phyloP scores from a whole-genome alignment of 129 eudicot genomes.

The Artemisia annua region DNA sequence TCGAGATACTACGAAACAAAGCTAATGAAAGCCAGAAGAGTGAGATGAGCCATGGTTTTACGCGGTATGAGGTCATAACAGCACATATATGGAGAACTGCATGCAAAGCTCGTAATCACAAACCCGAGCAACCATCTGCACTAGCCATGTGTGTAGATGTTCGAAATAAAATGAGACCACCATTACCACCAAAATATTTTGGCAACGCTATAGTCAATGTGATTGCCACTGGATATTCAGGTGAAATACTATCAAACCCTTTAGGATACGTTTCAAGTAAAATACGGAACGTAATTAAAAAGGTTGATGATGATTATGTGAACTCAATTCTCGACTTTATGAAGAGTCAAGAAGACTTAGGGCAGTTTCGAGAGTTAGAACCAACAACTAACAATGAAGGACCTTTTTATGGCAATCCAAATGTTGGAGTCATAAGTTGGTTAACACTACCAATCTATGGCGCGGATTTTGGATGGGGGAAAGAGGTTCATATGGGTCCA shows the following conservation, averaged over 20 bases:
- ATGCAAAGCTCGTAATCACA: slow-evolving; percentile 50
- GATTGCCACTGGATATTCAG: slow-evolving; percentile 36
- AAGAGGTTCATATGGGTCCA: slow-evolving; percentile 43
- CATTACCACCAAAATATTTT: slow-evolving; percentile 54
- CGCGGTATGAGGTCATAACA: slow-evolving; percentile 49
- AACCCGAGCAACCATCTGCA: slow-evolving; percentile 39
- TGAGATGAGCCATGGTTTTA: slow-evolving; percentile 23
- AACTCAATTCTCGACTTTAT: slow-evolving; percentile 43
- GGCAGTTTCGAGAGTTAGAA: slow-evolving; percentile 33
- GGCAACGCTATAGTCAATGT: slow-evolving; percentile 57
- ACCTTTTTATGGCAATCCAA: slow-evolving; percentile 45
- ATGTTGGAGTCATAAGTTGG: slow-evolving; percentile 62
- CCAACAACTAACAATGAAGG: slow-evolving; percentile 26
- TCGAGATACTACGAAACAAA: slow-evolving; percentile 35
- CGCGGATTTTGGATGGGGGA: slow-evolving; percentile 72
- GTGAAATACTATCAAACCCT: slow-evolving; percentile 44
- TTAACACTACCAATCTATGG: slow-evolving; percentile 39
- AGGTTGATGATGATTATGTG: slow-evolving; percentile 47
- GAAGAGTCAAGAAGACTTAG: slow-evolving; percentile 42
- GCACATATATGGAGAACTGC: slow-evolving; percentile 61
- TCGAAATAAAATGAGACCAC: slow-evolving; percentile 53
- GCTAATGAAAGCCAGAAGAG: slow-evolving; percentile 30
- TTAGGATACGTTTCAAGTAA: slow-evolving; percentile 43
- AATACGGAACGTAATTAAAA: slow-evolving; percentile 40
- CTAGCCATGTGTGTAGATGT: slow-evolving; percentile 32